Evolutionary conservation across 306 rosid species (phyloP).

Genomic region (Mimosa pudica): DNA sequence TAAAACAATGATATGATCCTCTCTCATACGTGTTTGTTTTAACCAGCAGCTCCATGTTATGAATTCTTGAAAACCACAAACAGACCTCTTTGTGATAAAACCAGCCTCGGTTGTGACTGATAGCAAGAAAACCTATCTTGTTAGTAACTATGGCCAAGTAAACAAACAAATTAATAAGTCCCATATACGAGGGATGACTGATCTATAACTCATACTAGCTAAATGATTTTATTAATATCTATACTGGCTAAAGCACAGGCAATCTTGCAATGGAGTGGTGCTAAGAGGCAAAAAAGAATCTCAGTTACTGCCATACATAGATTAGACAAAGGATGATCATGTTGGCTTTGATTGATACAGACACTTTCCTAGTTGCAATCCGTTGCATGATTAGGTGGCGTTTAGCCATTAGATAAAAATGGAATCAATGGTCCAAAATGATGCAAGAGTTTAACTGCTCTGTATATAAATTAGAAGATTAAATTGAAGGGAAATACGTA

Average conservation of each 20-base stretch:
- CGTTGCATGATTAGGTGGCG: not conserved
- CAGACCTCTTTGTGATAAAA: slow-evolving; percentile 86
- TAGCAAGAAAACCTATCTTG: slow-evolving; percentile 29
- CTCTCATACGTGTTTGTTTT: slow-evolving; percentile 77
- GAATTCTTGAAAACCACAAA: slow-evolving; percentile 68
- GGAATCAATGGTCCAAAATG: slow-evolving; percentile 2
- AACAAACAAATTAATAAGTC: not conserved
- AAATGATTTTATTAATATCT: not conserved
- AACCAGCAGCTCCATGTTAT: slow-evolving; percentile 82
- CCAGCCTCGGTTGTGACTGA: slow-evolving; percentile 85
- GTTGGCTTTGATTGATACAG: not conserved
- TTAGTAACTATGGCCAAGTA: slow-evolving; percentile 15
- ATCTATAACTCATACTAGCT: not conserved
- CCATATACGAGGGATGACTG: not conserved
- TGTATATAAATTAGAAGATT: not conserved
- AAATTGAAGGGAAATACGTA: slow-evolving; percentile 42
- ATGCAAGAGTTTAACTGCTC: not conserved
- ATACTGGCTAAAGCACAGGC: not conserved
- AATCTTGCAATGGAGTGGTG: not conserved
- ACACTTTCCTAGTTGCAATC: not conserved
- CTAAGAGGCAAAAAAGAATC: not conserved
- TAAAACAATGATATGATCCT: slow-evolving; percentile 89
- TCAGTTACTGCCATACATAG: not conserved
- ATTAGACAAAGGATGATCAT: not conserved
- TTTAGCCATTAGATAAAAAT: not conserved